Evolutionary conservation across 2,329 filamentous ascomycete species (phyloP).

Genomic region (Colletotrichum sp.): DNA sequence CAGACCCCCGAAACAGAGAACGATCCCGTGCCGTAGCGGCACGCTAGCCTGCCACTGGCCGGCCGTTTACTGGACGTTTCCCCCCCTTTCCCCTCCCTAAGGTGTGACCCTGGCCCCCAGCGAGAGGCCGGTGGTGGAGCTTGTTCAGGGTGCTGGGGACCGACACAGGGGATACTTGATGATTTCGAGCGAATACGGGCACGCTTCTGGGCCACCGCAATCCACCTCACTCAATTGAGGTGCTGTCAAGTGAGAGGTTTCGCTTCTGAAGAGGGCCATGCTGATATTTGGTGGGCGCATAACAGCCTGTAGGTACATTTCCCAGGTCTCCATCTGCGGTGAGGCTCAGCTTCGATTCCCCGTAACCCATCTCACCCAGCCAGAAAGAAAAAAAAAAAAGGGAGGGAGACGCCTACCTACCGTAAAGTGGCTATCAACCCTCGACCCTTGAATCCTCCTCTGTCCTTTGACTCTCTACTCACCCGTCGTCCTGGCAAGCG

Average conservation of each 20-base stretch:
- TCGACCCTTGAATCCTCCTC: neutral
- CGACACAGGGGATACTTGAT: neutral
- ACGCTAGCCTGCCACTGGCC: slow-evolving; percentile 3
- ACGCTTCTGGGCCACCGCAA: neutral
- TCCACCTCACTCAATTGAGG: neutral
- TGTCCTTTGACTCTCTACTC: neutral
- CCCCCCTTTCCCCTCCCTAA: neutral
- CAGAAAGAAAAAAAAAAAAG: neutral
- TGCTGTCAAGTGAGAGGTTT: neutral
- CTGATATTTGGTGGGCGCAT: neutral
- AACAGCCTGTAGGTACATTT: slow-evolving; percentile 2
- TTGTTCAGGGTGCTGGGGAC: neutral
- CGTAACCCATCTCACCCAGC: slow-evolving; percentile 7
- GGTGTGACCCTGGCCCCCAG: neutral
- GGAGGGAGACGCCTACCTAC: neutral
- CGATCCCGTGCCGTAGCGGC: slow-evolving; percentile 15
- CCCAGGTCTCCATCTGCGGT: slow-evolving; percentile 10
- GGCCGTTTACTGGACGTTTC: neutral
- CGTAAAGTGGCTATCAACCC: neutral
- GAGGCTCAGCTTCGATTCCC: slow-evolving; percentile 20
- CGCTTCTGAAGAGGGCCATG: neutral
- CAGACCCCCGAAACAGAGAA: slow-evolving; percentile 6
- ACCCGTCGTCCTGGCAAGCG: neutral
- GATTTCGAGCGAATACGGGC: slow-evolving; percentile 11
- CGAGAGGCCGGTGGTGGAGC: neutral